Evolutionary conservation across 768 basidiomycete species (phyloP), one percentile per base, ranked within the genome.

Genomic region (Amanita brunnescens): DNA sequence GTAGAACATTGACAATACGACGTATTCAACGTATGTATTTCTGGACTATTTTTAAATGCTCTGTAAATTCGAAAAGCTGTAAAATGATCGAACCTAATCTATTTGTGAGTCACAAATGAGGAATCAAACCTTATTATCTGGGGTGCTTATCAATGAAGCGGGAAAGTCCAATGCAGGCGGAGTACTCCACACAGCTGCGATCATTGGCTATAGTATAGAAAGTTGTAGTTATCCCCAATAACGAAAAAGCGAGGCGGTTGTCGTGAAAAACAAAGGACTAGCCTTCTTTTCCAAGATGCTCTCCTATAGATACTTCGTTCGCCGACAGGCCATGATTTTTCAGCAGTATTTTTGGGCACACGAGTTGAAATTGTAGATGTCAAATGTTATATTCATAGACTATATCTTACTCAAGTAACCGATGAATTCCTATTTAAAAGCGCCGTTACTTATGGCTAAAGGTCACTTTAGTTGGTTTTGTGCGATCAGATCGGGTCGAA

Each of bases 161-260:
- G 81, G 64, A 2, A 78, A 73, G 56, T 83, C 85, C 58, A 77
- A 76, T 55, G 81, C 80, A 6, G 87, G 81, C 0, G 85, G 81
- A 0, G 85, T n/a, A n/a, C 80, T 86, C 87, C 87, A 90, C 35
- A 90, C 81, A 2, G 84, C 82, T 1, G 85, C 85, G 7, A 83
- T 86, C 84, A 90, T 84, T 0, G 85, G 85, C 86, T 85, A 47
- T 6, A 26, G 26, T 29, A 34, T 34, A 34, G 34, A 3, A 34
- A 34, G 14, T 29, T 29, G 14, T 32, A 32, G 12, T 32, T 6
- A 32, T 12, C 30, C 5, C 30, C 5, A 32, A 5, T 12, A 32
- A 5, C 30, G 30, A 32, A 32, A n/a, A n/a, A n/a, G n/a, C 26
- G 26, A 29, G 26, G 26, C 7, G 7, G 26, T 29, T 29, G 26